These are phyloP conservation scores for Pythium aphanidermatum DNA, from an alignment of 352 stramenopile species.

Conservation along the genomic window DNA sequence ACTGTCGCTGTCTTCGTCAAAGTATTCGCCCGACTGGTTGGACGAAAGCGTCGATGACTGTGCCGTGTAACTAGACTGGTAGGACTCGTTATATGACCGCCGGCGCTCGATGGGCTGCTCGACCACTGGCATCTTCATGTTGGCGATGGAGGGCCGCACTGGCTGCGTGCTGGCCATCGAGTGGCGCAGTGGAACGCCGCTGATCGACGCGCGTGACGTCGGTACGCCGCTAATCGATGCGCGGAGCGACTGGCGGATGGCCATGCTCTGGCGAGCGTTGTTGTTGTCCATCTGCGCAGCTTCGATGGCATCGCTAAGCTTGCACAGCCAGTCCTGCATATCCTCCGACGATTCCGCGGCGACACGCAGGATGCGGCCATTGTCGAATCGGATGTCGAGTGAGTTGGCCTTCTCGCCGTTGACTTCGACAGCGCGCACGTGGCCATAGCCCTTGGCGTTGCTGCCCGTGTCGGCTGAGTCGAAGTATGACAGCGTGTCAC, in stretches of 20 bases:
- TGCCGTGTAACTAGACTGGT: constrained; percentile 6
- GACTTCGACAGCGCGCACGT: constrained; percentile 70
- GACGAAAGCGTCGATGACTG: constrained; percentile 24
- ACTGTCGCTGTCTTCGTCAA: constrained; percentile 50
- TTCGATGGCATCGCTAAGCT: constrained; percentile 68
- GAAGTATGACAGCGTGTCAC: constrained; percentile 79
- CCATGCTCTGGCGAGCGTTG: constrained; percentile 52
- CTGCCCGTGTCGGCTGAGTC: constrained; percentile 68
- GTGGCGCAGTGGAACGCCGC: constrained; percentile 28
- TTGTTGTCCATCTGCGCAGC: constrained; percentile 44
- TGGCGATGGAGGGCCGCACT: constrained; percentile 11
- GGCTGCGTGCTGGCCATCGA: constrained; percentile 21
- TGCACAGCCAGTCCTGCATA: constrained; percentile 72
- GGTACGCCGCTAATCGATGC: constrained; percentile 22
- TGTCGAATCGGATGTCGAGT: constrained; percentile 77
- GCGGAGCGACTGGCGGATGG: constrained; percentile 33
- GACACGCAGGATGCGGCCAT: constrained; percentile 64
- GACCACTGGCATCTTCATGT: constrained; percentile 1
- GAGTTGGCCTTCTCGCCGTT: constrained; percentile 48
- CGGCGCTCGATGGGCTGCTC: constrained; percentile 1
- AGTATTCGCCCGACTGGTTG: constrained; percentile 34
- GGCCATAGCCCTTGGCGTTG: constrained; percentile 73
- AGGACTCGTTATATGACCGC: constrained; percentile 11
- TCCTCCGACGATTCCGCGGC: constrained; percentile 48
- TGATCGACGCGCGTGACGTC: constrained; percentile 23